Evolutionary conservation across 1,284 basidiomycete species (phyloP), one percentile per base, ranked within the genome.

Genomic region (Cryptococcus maquisensis): DNA sequence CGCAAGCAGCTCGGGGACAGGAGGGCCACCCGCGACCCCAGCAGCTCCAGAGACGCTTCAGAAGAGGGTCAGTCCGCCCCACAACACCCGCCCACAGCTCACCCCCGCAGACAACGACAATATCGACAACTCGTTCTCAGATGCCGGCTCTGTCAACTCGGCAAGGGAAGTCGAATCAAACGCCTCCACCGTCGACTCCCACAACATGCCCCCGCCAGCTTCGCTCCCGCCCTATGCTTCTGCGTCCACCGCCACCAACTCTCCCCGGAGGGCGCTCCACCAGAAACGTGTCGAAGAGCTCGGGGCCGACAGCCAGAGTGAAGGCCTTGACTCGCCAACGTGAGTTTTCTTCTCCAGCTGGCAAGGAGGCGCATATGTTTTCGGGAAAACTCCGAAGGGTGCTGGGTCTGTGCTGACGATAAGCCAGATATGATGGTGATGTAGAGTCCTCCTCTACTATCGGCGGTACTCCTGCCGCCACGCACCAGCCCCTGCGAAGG

Each of bases 401-500:
- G 42, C 20, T 28, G 24, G 15, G 15, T 8, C 16, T 44, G 16
- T 24, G 28, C 24, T 15, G 28, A 32, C 45, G 12, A 24, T n/a
- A 0, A 36, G 12, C 13, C 32, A 93, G 90, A 0, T 93, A 93
- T 71, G 90, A 94, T 67, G 90, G 90, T 41, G 90, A 94, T 75
- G 80, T 94, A 55, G 90, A 94, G 72, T 86, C 83, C 48, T 71
- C 73, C 2, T 73, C 73, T 0, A 73, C 73, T n/a, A 65, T 74
- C 39, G 72, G 65, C 18, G 68, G 71, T 18, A 71, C 71, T 37
- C 66, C 76, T 60, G 65, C 71, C 63, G 71, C 55, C 59, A 59
- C 32, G 69, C 61, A 68, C 67, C 74, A 75, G 44, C 73, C 57
- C 80, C 81, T 24, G 75, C 79, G 32, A 82, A 83, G 32, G 81